Conservation (phyloP, 2,329 filamentous ascomycete genomes). For the Leptoxyphium fumago region DNA sequence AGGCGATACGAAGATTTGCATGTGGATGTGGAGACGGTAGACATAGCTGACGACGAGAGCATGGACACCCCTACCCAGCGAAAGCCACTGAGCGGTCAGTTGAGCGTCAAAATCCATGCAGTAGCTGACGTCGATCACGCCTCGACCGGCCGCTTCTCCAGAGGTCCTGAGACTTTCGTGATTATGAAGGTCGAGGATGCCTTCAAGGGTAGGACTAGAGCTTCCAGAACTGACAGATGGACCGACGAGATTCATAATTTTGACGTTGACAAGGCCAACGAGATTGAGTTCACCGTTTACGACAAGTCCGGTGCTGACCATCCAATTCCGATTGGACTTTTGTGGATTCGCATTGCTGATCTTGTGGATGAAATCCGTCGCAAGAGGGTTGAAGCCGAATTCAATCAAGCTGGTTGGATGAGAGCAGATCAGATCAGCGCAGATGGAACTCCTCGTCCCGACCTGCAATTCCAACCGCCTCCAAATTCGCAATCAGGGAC, state of each 20-base stretch:
- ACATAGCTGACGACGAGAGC: constrained; percentile 56
- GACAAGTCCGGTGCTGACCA: constrained; percentile 74
- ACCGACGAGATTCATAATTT: constrained; percentile 81
- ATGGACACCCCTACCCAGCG: constrained; percentile 88
- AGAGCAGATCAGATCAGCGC: constrained; percentile 89
- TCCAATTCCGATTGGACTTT: constrained; percentile 79
- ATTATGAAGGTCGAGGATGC: constrained; percentile 94
- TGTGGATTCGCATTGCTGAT: constrained; percentile 94
- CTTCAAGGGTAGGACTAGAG: constrained; percentile 73
- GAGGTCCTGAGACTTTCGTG: constrained; percentile 88
- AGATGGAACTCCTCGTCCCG: constrained; percentile 35
- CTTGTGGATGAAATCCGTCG: constrained; percentile 94
- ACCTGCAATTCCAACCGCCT: constrained; percentile 39
- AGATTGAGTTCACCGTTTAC: constrained; percentile 94
- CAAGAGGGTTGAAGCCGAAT: constrained; percentile 92
- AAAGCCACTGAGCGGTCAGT: constrained; percentile 85
- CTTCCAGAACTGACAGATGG: constrained; percentile 79
- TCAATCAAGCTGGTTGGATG: constrained; percentile 90
- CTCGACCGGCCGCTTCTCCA: constrained; percentile 63
- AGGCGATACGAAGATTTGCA: constrained; percentile 96
- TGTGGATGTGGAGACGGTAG: constrained; percentile 52
- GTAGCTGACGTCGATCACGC: constrained; percentile 94
- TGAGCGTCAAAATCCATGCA: constrained; percentile 71
- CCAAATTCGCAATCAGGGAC: constrained; percentile 24
- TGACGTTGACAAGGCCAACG: constrained; percentile 95